Percentiles rank a stretch among this genome's conserved stretches.
Conservation (phyloP, 176 grass and related monocot genomes). For the Olyra latifolia region DNA sequence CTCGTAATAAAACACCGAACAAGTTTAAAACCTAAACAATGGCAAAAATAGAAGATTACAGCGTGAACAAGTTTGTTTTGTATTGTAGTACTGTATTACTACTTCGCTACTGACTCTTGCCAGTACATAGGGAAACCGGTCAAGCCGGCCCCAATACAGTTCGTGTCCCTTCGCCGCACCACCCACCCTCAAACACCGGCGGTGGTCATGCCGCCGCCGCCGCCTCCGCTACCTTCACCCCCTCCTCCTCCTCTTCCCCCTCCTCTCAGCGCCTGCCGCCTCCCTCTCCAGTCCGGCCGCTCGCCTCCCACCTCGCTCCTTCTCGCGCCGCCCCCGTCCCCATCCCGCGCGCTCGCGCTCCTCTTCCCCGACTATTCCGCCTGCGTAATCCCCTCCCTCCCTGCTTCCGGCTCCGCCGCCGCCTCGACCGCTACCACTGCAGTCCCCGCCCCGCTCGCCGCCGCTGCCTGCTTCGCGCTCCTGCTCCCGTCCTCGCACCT, state of each 20-base stretch:
- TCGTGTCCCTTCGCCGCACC: slow-evolving; percentile 34
- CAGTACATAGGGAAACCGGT: background rate
- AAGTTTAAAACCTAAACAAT: background rate
- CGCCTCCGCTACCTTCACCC: slow-evolving; percentile 24
- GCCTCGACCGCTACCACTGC: slow-evolving; percentile 36
- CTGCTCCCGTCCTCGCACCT: slow-evolving; percentile 52
- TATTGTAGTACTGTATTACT: background rate
- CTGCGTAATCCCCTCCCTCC: slow-evolving; percentile 37
- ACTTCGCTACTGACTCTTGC: too few relatives aligned
- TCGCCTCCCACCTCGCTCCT: slow-evolving; percentile 32
- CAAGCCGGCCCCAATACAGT: background rate
- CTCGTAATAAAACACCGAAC: background rate
- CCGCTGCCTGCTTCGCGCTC: slow-evolving; percentile 54
- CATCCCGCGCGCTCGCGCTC: slow-evolving; percentile 39
- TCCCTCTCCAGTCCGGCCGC: slow-evolving; percentile 36
- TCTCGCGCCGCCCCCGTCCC: slow-evolving; percentile 37
- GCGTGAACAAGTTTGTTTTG: background rate
- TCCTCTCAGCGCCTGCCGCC: slow-evolving; percentile 29
- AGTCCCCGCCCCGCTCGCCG: slow-evolving; percentile 58
- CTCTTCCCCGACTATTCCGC: slow-evolving; percentile 46
- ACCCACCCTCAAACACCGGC: slow-evolving; percentile 41
- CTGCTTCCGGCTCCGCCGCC: background rate
- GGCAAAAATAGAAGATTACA: background rate
- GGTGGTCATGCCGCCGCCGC: slow-evolving; percentile 54
- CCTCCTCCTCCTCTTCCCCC: slow-evolving; percentile 8